Base-by-base conservation (phyloP, 495 filamentous ascomycete genomes). In the Penicillium turbatum region DNA sequence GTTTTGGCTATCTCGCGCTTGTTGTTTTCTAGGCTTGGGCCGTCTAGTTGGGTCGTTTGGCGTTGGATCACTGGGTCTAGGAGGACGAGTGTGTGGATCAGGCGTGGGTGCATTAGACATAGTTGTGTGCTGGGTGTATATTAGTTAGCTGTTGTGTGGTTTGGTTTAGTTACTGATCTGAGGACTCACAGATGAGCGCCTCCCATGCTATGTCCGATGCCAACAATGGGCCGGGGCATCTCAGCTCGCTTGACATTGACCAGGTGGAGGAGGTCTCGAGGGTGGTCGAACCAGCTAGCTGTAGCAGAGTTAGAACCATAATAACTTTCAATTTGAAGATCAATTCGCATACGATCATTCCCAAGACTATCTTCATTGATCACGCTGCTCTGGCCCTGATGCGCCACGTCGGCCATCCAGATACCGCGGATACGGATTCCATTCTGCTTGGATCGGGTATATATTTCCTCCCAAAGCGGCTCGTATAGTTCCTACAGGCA, bases 191-290 rank as follows among this genome's bases (percentile, higher is more conserved):
- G 79, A 46, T 87, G 80, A 63, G 79, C 81, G 54, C 80, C 92
- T 57, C 93, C 93, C 78, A 90, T 87, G 65, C 87, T 92, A 71
- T 98, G 93, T 17, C 93, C 93, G 3, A 98, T 66, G 27, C 92
- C 93, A 51, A 97, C 71, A n/a, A 97, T 70, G 5, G 93, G 92
- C 10, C 88, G 86, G 3, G 87, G 84, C 88, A 97, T 95, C 51
- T 88, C 70, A 7, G 77, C 70, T 29, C 89, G 87, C 71, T 96
- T 92, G 38, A 81, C 74, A 70, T 96, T 97, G 71, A 93, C 79
- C 63, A 96, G 79, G 59, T 89, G 82, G n/a, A 95, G 79, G 10
- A 97, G 79, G 70, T 98, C 93, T 42, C 93, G 81, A 15, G 89
- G 70, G 68, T 95, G 84, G 71, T 98, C 93, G 44, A 82, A 77